Evolutionary conservation across 2,329 filamentous ascomycete species (phyloP).

Genomic region (Hymenoscyphus infarciens): DNA sequence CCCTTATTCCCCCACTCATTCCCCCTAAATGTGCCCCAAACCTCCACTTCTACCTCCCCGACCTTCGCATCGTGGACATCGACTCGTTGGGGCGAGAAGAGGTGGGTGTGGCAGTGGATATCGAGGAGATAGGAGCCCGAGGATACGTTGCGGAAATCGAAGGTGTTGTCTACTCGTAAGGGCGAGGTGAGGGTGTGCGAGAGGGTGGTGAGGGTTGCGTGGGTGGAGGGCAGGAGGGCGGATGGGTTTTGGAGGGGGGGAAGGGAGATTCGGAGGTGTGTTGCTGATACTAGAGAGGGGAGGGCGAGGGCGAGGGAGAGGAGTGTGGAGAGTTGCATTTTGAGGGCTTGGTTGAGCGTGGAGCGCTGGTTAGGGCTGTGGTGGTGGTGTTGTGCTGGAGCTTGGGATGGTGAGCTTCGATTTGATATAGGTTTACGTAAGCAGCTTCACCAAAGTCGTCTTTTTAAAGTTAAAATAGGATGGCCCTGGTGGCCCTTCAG

Average conservation of each 20-base stretch:
- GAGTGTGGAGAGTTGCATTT: constrained; percentile 39
- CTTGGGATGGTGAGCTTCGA: background rate
- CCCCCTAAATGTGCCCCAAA: constrained; percentile 83
- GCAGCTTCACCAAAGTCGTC: background rate
- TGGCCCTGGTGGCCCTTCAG: too few relatives aligned
- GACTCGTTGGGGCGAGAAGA: constrained; percentile 75
- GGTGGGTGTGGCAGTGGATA: constrained; percentile 69
- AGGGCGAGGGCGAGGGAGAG: constrained; percentile 38
- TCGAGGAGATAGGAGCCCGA: constrained; percentile 77
- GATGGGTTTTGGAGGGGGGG: constrained; percentile 36
- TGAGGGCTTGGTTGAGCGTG: constrained; percentile 12
- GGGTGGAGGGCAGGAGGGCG: constrained; percentile 52
- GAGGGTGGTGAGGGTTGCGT: constrained; percentile 62
- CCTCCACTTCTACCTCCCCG: constrained; percentile 47
- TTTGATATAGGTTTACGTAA: background rate
- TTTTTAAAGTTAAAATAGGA: background rate
- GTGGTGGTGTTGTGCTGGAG: constrained; percentile 7
- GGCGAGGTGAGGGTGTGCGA: constrained; percentile 53
- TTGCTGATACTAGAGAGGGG: constrained; percentile 36
- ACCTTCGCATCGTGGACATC: constrained; percentile 53
- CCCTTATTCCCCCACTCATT: constrained; percentile 90
- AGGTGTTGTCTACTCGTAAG: constrained; percentile 64
- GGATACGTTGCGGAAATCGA: constrained; percentile 71
- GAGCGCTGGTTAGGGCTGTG: background rate
- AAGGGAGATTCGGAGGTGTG: constrained; percentile 31